Conservation (phyloP, 2,329 filamentous ascomycete genomes). For the Ophiostoma novo-ulmi region DNA sequence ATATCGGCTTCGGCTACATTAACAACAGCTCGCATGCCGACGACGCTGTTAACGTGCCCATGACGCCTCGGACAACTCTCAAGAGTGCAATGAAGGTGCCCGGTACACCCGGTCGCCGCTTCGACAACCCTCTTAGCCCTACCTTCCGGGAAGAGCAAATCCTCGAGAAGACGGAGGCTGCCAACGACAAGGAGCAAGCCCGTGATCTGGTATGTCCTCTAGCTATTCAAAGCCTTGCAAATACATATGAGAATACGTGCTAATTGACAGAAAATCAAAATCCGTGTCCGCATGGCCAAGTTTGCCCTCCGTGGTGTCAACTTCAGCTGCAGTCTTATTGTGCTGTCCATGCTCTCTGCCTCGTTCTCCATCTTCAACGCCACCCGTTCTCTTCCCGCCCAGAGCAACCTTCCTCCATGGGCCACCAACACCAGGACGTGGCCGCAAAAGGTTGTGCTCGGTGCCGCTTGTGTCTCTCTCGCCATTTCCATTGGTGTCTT, state of each 20-base stretch:
- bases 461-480: conserved; percentile 75
- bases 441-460: conserved; percentile 82
- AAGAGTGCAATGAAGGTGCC: conserved; percentile 89
- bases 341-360: conserved; percentile 82
- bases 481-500: conserved; percentile 74
- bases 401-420: conserved; percentile 83
- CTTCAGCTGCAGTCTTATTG: conserved; percentile 94
- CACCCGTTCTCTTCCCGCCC: conserved; percentile 65
- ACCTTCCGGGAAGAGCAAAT: conserved; percentile 85
- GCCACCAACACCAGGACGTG: conserved; percentile 71
- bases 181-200: conserved; percentile 80
- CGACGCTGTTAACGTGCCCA: conserved; percentile 56
- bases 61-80: conserved; percentile 70
- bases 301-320: conserved; percentile 91
- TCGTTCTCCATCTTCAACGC: conserved; percentile 90
- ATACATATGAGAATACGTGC: background rate
- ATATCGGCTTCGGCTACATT: conserved; percentile 92
- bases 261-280: conserved; percentile 73
- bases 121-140: conserved; percentile 77
- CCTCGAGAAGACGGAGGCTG: conserved; percentile 75
- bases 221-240: background rate
- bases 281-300: conserved; percentile 86
- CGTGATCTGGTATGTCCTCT: conserved; percentile 70
- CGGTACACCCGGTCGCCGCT: conserved; percentile 67
- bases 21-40: conserved; percentile 47